These are phyloP conservation scores for Ophiostoma himal-ulmi DNA, from an alignment of 2,329 filamentous ascomycete genomes.

Conservation along the genomic window DNA sequence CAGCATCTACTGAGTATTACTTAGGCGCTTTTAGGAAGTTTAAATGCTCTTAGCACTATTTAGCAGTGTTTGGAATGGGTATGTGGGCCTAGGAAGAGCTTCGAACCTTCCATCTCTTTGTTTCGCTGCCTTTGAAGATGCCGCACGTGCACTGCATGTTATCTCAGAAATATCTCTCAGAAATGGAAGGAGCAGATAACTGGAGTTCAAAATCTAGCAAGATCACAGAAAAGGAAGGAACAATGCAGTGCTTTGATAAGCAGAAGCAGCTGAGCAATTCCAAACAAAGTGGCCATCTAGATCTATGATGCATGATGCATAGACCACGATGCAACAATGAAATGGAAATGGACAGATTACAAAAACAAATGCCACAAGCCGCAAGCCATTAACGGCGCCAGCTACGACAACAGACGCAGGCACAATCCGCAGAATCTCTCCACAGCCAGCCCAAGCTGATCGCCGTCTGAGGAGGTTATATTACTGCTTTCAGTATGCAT, in stretches of 20 bases:
- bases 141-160: neutral
- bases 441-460: slow-evolving; percentile 1
- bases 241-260: neutral
- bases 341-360: slow-evolving; percentile 11
- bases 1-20: too few species aligned
- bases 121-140: slow-evolving; percentile 1
- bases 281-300: neutral
- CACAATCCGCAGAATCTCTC: neutral
- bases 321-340: neutral
- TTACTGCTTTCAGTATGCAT: slow-evolving; percentile 4
- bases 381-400: neutral
- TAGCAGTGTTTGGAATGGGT: slow-evolving; percentile 14
- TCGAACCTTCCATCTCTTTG: slow-evolving; percentile 26
- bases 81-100: slow-evolving; percentile 22
- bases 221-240: neutral
- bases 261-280: neutral
- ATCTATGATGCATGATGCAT: slow-evolving; percentile 10
- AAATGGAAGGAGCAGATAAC: neutral
- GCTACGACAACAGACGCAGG: slow-evolving; percentile 7
- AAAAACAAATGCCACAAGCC: neutral
- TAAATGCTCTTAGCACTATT: neutral
- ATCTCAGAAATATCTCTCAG: too few species aligned
- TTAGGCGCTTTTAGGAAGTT: slow-evolving; percentile 12
- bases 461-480: slow-evolving; percentile 1
- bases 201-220: neutral